These are phyloP conservation scores for Neophaeococcomyces aloes DNA, from an alignment of 2,329 filamentous ascomycete species.

Conservation along the genomic window DNA sequence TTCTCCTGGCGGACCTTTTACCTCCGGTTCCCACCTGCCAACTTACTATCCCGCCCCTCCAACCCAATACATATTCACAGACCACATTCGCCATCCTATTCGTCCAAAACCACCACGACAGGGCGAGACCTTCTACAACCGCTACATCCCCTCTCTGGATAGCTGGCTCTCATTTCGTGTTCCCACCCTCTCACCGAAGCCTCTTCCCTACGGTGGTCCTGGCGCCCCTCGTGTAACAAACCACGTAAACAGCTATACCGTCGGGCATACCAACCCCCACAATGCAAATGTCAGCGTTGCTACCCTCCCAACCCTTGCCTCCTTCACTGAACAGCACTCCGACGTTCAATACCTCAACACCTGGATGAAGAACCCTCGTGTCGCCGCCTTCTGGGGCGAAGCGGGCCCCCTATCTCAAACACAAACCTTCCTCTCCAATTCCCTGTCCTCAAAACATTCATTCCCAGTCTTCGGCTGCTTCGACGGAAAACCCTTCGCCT, in stretches of 20 bases:
- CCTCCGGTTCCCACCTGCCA: slow-evolving; percentile 71
- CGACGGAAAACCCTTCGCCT: slow-evolving; percentile 91
- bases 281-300: slow-evolving; percentile 22
- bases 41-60: slow-evolving; percentile 84
- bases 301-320: slow-evolving; percentile 26
- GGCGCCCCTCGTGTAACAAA: slow-evolving; percentile 19
- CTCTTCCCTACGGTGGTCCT: slow-evolving; percentile 51
- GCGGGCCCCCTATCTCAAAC: slow-evolving; percentile 47
- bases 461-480: slow-evolving; percentile 90
- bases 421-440: slow-evolving; percentile 56
- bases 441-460: slow-evolving; percentile 58
- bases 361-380: slow-evolving; percentile 83
- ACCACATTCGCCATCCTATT: slow-evolving; percentile 71
- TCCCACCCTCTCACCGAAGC: slow-evolving; percentile 55
- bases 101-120: slow-evolving; percentile 81
- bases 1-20: slow-evolving; percentile 55
- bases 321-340: slow-evolving; percentile 39
- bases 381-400: slow-evolving; percentile 75
- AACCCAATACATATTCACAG: slow-evolving; percentile 67
- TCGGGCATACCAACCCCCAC: slow-evolving; percentile 13
- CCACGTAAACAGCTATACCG: neutral
- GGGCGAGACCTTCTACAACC: slow-evolving; percentile 82
- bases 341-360: slow-evolving; percentile 63
- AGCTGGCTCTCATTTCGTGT: slow-evolving; percentile 86
- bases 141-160: slow-evolving; percentile 68